Conservation (phyloP, 2,329 filamentous ascomycete species). For the Cladophialophora chaetospira region DNA sequence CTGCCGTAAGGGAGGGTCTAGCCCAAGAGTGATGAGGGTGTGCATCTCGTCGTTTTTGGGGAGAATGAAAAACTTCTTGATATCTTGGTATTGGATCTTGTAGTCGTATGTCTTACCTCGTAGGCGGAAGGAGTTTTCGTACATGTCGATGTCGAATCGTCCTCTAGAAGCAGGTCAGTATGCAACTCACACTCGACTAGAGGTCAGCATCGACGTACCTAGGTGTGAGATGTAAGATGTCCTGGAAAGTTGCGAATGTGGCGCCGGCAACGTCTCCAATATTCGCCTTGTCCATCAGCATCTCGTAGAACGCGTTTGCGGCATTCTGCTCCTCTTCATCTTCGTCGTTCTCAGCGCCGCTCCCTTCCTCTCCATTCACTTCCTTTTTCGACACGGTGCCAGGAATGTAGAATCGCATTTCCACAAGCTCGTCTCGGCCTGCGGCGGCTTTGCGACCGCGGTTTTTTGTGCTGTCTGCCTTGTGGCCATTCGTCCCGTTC, state of each 20-base stretch:
- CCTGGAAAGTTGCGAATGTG: slow-evolving; percentile 94
- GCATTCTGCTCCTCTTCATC: slow-evolving; percentile 87
- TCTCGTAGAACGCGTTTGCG: slow-evolving; percentile 96
- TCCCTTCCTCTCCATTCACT: slow-evolving; percentile 64
- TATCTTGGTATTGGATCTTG: slow-evolving; percentile 97
- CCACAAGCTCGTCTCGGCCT: slow-evolving; percentile 87
- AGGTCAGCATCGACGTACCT: slow-evolving; percentile 56
- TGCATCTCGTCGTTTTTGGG: slow-evolving; percentile 99
- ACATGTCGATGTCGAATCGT: slow-evolving; percentile 99
- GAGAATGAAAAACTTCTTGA: slow-evolving; percentile 98
- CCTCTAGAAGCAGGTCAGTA: slow-evolving; percentile 62
- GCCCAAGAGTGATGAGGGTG: slow-evolving; percentile 87
- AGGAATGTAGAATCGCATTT: slow-evolving; percentile 99
- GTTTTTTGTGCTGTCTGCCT: slow-evolving; percentile 69
- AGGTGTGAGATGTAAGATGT: slow-evolving; percentile 94
- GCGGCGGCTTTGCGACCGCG: slow-evolving; percentile 88
- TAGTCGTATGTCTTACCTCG: slow-evolving; percentile 99
- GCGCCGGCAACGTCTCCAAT: slow-evolving; percentile 99
- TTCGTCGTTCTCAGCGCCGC: slow-evolving; percentile 65
- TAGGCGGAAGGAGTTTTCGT: slow-evolving; percentile 93
- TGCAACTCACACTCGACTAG: slow-evolving; percentile 20
- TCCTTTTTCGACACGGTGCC: slow-evolving; percentile 75
- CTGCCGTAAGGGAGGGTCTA: slow-evolving; percentile 92
- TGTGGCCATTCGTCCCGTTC: slow-evolving; percentile 70
- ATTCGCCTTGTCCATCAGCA: slow-evolving; percentile 95